A percentile compares a stretch with the other conserved stretches of the same genome.
phyloP scores from a whole-genome alignment of 169 alveolate genomes.

The Amoebophrya sp. region DNA sequence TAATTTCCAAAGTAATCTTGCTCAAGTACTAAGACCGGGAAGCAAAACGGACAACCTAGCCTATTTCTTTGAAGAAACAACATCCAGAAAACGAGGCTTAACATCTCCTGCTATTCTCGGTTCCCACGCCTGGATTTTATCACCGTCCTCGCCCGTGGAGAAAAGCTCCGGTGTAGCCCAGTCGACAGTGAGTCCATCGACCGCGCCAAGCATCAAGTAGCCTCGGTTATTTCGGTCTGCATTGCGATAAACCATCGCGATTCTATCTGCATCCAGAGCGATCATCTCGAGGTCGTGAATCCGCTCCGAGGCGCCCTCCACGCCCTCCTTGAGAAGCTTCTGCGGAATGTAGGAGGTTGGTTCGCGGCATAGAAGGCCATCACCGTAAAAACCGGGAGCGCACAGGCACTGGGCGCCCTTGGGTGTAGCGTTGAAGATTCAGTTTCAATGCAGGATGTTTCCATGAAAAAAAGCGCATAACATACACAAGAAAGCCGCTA shows the following conservation, averaged over 20 bases:
- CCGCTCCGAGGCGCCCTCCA: not conserved
- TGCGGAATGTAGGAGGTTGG: not conserved
- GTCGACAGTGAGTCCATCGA: not conserved
- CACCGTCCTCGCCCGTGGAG: not conserved
- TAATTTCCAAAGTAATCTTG: no score
- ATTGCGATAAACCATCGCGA: not conserved
- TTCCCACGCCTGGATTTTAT: not conserved
- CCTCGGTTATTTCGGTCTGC: not conserved
- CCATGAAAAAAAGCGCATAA: not conserved
- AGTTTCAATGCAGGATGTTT: not conserved
- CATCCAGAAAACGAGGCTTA: no score
- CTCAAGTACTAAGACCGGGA: no score
- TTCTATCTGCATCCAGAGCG: not conserved
- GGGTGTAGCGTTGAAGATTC: not conserved
- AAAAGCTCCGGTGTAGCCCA: not conserved
- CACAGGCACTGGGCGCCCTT: not conserved
- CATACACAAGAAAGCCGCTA: not conserved
- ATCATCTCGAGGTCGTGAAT: not conserved
- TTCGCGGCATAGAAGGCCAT: not conserved
- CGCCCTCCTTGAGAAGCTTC: not conserved
- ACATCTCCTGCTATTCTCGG: not conserved
- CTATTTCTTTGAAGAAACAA: no score
- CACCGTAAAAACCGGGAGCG: not conserved
- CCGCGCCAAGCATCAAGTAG: not conserved
- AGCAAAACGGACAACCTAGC: no score